phyloP scores from a whole-genome alignment of 331 rosid genomes.

The Prunus yedoensis region DNA sequence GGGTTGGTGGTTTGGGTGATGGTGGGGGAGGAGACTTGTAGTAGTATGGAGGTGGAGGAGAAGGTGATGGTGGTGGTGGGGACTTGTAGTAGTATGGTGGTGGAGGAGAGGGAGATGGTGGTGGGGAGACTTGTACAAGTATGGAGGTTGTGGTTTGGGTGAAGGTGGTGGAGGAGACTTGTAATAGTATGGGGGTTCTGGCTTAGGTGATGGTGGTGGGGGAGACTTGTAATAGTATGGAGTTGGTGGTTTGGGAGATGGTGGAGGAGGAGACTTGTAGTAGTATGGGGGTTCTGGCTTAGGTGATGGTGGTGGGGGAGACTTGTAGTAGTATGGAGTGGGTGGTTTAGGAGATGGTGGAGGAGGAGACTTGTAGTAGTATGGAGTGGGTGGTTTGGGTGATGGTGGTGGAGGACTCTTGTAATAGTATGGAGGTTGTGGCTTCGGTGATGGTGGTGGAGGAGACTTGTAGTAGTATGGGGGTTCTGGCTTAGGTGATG shows the following conservation, averaged over 20 bases:
- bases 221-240: conserved; percentile 33
- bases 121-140: conserved; percentile 22
- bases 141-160: background rate
- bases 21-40: conserved; percentile 38
- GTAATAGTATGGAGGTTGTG: no score
- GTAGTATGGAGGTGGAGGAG: background rate
- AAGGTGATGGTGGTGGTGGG: conserved; percentile 26
- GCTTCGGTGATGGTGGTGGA: conserved; percentile 18
- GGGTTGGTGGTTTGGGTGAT: background rate
- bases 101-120: background rate
- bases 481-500: conserved; percentile 1
- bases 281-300: background rate
- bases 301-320: conserved; percentile 30
- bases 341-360: conserved; percentile 20
- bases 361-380: conserved; percentile 42
- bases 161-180: conserved; percentile 39
- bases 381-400: conserved; percentile 6
- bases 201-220: conserved; percentile 29
- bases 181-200: conserved; percentile 16
- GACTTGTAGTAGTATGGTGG: conserved; percentile 19
- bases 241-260: background rate
- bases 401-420: no score
- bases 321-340: background rate
- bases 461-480: conserved; percentile 37
- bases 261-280: conserved; percentile 37